These are phyloP conservation scores for Leishmania braziliensis DNA, from an alignment of 208 protist species.

Conservation along the genomic window DNA sequence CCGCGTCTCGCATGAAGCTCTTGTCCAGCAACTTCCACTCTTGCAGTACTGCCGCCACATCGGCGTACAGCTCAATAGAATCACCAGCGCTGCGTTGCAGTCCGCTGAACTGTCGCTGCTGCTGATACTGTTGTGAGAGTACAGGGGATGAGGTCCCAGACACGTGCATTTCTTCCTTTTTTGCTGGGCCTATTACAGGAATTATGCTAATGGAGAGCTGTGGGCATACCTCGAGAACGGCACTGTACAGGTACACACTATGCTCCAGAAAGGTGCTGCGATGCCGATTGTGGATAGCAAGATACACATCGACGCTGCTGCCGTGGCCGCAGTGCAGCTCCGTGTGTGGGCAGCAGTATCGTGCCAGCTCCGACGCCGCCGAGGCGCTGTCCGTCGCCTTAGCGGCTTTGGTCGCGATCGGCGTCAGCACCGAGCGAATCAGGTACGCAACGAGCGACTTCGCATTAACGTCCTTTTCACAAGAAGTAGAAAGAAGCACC, in stretches of 20 bases:
- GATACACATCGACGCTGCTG: slow-evolving; percentile 39
- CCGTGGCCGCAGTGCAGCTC: slow-evolving; percentile 23
- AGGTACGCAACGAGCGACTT: slow-evolving; percentile 30
- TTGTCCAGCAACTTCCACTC: slow-evolving; percentile 24
- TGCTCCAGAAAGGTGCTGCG: slow-evolving; percentile 71
- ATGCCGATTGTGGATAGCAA: slow-evolving; percentile 49
- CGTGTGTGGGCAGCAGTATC: slow-evolving; percentile 13
- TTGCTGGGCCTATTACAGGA: slow-evolving; percentile 28
- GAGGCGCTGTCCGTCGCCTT: background rate
- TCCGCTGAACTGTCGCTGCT: background rate
- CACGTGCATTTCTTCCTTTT: background rate
- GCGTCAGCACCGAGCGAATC: slow-evolving; percentile 21
- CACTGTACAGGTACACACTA: slow-evolving; percentile 61
- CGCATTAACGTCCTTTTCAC: slow-evolving; percentile 35
- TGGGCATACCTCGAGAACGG: slow-evolving; percentile 42
- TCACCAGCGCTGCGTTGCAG: background rate
- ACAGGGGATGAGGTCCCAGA: background rate
- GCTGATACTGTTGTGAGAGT: background rate
- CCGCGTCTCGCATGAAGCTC: slow-evolving; percentile 7
- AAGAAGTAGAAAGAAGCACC: slow-evolving; percentile 27
- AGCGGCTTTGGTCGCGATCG: background rate
- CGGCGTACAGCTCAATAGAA: slow-evolving; percentile 19
- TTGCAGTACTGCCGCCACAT: slow-evolving; percentile 16
- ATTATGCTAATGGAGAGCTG: slow-evolving; percentile 63
- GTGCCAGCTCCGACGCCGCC: background rate